Evolutionary conservation across 23 red algal genomes (phyloP).

Genomic region (Pyropia yezoensis): DNA sequence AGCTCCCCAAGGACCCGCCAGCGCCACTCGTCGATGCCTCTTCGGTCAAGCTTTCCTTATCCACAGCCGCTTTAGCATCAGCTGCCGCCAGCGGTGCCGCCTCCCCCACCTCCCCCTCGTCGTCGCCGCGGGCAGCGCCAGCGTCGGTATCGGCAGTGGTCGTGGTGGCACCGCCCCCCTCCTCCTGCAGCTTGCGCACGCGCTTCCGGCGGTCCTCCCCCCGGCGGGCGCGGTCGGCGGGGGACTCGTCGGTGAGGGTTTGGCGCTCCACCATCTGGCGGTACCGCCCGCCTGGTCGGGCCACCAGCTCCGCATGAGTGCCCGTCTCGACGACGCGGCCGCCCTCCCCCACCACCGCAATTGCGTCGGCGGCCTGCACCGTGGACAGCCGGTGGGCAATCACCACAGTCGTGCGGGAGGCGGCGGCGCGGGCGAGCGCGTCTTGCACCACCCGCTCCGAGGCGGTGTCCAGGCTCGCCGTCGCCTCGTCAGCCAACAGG

Average conservation of each 20-base stretch:
- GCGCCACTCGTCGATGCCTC: background rate
- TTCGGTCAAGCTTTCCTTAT: background rate
- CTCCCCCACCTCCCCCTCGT: too few relatives aligned
- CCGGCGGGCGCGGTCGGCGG: too few relatives aligned
- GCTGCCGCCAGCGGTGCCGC: too few relatives aligned
- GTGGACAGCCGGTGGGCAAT: conserved; percentile 90
- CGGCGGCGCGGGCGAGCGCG: conserved; percentile 56
- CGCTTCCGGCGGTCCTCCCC: too few relatives aligned
- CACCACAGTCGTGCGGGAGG: conserved; percentile 64
- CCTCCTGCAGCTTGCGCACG: too few relatives aligned
- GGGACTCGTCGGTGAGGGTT: conserved; percentile 6
- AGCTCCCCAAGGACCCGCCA: too few relatives aligned
- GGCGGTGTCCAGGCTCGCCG: conserved; percentile 68
- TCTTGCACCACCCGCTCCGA: conserved; percentile 83
- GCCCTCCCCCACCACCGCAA: conserved; percentile 56
- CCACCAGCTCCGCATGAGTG: conserved; percentile 62
- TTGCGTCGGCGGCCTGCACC: conserved; percentile 68
- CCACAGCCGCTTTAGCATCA: too few relatives aligned
- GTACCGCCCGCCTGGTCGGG: conserved; percentile 44
- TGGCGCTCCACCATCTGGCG: conserved; percentile 36
- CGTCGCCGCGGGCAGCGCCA: too few relatives aligned
- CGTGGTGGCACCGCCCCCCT: too few relatives aligned
- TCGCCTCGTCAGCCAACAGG: conserved; percentile 86
- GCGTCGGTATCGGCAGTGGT: too few relatives aligned
- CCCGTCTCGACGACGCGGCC: conserved; percentile 67